Evolutionary conservation across 768 basidiomycete species (phyloP), one percentile per base, ranked within the genome.

Genomic region (Tulasnella sp.): DNA sequence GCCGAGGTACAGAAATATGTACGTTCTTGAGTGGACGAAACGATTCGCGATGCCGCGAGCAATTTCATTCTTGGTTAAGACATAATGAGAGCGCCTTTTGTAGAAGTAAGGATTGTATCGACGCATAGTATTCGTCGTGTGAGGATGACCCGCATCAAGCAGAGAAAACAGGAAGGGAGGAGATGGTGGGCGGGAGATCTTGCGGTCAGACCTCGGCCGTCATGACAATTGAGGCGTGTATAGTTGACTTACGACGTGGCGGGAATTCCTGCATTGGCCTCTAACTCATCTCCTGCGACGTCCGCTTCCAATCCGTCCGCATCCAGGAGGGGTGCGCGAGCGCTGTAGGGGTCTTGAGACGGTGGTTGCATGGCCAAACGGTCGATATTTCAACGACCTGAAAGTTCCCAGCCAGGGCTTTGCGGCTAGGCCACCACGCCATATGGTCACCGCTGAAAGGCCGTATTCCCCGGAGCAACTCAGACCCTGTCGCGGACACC

Each of bases 11-110:
- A 97, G 89, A 79, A 93, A 87, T 73, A 96, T 94, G 83, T 97
- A 97, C 61, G 89, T 89, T 80, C 92, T 87, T 48, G 94, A 95
- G 84, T 96, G 93, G 46, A 96, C 91, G 83, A 96, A 94, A 77
- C 94, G 89, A 84, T 95, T 96, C 37, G 95, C 95, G 78, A 97
- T 88, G 20, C 94, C 95, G 77, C 88, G 90, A 13, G 76, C 67
- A 32, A 77, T 77, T 42, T 77, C 76, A 11, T 71, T 40, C 70
- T 70, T 67, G 4, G 76, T 70, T 39, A 77, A 42, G 61, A 71
- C 76, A 35, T 71, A 77, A 35, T 77, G 76, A 44, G 76, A 77
- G n/a, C 76, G 76, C 26, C 55, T 57, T 23, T 57, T 46, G 70
- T 46, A 72, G 44, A 7, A 39, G 39, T 72, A 46, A 72, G 70